Evolutionary conservation across 768 basidiomycete species (phyloP), one percentile per base, ranked within the genome.

Genomic region (Panellus pusillus): DNA sequence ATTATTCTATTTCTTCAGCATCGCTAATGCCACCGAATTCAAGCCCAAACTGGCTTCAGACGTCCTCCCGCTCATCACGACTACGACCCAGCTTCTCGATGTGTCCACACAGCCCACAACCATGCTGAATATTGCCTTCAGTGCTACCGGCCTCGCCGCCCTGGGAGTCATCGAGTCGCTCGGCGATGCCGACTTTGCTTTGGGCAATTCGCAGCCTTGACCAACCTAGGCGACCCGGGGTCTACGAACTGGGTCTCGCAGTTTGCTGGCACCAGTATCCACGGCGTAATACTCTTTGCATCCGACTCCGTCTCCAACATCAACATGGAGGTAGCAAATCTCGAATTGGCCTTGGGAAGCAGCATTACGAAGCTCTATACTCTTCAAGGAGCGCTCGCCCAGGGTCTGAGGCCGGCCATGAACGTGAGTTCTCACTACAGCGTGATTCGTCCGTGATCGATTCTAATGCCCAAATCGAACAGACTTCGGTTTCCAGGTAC

Each of bases 1-100:
- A 55, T 65, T 68, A 9, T 81, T 77, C 61, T 68, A 75, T 52
- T 80, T 84, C 68, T 83, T 82, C 73, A 65, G 74, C 48, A 76
- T 84, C 61, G 65, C 66, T 44, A 55, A 84, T 61, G 71, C 65
- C 47, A 57, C 59, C 5, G 61, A 63, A 27, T 84, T 84, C 70
- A 74, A 74, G 58, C 60, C 61, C 19, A 71, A 77, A 37, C 68
- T 82, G 19, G 51, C 44, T 19, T 38, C 50, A n/a, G 52, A 70
- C 14, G 68, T 83, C 44, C 62, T 72, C 6, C 74, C 79, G 6
- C 63, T 70, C 15, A 71, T 84, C 63, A 81, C 76, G 48, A 78
- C 77, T 4, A 74, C 76, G 6, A 64, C 69, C 1, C 74, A 78
- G 56, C 70, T 77, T 27, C 54, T 74, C 39, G 63, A 70, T 31